A percentile compares a stretch with the other conserved stretches of the same genome.
Evolutionary conservation across 208 protist species (phyloP).

Genomic region (Spironucleus salmonicida): DNA sequence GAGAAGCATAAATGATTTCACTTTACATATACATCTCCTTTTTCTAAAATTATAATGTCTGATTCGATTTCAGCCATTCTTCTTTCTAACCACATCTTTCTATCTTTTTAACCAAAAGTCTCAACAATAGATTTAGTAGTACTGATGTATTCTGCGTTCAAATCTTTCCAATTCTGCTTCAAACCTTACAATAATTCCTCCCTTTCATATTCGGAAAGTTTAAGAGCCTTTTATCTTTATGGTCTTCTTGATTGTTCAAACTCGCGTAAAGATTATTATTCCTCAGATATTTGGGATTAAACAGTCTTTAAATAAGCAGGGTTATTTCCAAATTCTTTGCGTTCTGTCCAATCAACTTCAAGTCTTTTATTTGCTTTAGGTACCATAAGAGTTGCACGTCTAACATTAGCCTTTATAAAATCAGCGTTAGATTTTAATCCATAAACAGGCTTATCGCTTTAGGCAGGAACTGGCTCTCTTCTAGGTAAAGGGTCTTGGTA

Average conservation of each 20-base stretch:
- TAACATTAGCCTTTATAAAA: constrained; percentile 13
- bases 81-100: constrained; percentile 10
- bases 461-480: too few species aligned
- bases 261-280: background rate
- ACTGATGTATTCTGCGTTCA: constrained; percentile 3
- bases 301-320: background rate
- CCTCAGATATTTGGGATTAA: background rate
- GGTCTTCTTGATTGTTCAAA: background rate
- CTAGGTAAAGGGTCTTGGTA: too few species aligned
- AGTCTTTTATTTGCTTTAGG: background rate
- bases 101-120: constrained; percentile 14
- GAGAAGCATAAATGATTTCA: too few species aligned
- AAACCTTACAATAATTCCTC: background rate
- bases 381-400: background rate
- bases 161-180: constrained; percentile 15
- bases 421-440: constrained; percentile 18
- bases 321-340: background rate
- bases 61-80: constrained; percentile 8
- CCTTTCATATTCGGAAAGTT: background rate
- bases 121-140: background rate
- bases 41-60: constrained; percentile 21
- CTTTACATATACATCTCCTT: constrained; percentile 14
- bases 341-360: constrained; percentile 9
- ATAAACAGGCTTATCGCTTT: too few species aligned
- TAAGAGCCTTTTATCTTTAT: background rate